Evolutionary conservation across 805 yeast genomes (phyloP).

Genomic region (Yarrowia divulgata): DNA sequence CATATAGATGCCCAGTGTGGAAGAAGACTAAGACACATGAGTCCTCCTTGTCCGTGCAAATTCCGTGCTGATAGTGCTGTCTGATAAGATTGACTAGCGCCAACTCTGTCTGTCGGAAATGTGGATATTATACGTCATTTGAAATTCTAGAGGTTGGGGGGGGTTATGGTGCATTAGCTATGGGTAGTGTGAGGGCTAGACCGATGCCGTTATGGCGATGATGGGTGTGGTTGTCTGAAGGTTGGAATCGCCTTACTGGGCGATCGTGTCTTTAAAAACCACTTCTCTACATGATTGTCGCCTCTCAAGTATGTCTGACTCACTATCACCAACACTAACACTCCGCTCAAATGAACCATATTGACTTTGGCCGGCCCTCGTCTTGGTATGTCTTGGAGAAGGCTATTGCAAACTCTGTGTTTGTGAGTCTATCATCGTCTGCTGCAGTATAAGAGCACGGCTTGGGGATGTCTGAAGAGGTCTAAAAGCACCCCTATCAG

Average conservation of each 20-base stretch:
- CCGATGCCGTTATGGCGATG: no score
- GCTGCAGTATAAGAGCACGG: neutral
- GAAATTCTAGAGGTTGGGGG: no score
- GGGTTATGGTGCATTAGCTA: no score
- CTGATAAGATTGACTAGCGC: constrained; percentile 17
- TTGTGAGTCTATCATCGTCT: neutral
- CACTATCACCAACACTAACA: neutral
- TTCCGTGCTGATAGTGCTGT: neutral
- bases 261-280: no score
- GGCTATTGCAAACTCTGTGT: constrained; percentile 3
- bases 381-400: constrained; percentile 10
- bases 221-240: no score
- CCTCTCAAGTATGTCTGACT: neutral
- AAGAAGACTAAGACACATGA: no score
- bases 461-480: neutral
- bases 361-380: neutral
- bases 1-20: no score
- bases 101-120: constrained; percentile 1
- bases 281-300: no score
- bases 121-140: neutral
- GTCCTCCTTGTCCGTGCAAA: no score
- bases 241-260: no score
- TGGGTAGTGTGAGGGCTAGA: neutral
- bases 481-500: neutral
- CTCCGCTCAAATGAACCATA: no score